Conservation (phyloP, 129 eudicot genomes). For the Gnaphalium uliginosum region DNA sequence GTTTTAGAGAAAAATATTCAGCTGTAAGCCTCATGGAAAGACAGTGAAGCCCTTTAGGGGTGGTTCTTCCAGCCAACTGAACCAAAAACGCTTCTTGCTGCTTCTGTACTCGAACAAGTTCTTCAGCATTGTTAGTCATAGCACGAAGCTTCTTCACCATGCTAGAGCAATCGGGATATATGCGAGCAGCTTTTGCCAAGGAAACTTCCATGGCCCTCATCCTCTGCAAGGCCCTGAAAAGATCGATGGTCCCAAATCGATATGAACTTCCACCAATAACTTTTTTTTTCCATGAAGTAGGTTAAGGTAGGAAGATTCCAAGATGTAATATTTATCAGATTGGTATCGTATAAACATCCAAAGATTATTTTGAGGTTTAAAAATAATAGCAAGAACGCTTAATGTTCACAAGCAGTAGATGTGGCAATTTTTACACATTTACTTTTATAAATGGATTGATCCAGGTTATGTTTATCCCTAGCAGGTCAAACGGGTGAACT, state of each 20-base stretch:
- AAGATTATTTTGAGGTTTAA: background rate
- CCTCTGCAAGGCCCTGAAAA: slow-evolving; percentile 64
- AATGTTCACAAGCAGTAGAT: background rate
- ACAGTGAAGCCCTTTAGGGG: slow-evolving; percentile 86
- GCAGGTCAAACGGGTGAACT: background rate
- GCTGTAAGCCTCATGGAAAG: slow-evolving; percentile 83
- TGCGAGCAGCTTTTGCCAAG: slow-evolving; percentile 52
- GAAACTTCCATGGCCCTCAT: slow-evolving; percentile 71
- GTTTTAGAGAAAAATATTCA: slow-evolving; percentile 58
- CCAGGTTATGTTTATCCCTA: background rate
- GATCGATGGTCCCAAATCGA: slow-evolving; percentile 3
- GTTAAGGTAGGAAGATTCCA: background rate
- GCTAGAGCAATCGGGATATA: slow-evolving; percentile 72
- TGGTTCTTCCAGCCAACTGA: slow-evolving; percentile 78
- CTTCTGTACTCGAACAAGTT: slow-evolving; percentile 57
- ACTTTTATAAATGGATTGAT: background rate
- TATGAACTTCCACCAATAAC: background rate
- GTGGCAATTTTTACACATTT: background rate
- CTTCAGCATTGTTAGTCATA: slow-evolving; percentile 76
- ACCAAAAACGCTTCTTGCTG: slow-evolving; percentile 58
- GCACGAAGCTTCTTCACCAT: slow-evolving; percentile 79
- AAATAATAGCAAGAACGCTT: slow-evolving; percentile 12
- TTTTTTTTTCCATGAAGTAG: background rate
- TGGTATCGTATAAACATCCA: background rate
- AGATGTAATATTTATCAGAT: background rate